Conservation (phyloP, 1,284 basidiomycete genomes). For the Sparassis latifolia region DNA sequence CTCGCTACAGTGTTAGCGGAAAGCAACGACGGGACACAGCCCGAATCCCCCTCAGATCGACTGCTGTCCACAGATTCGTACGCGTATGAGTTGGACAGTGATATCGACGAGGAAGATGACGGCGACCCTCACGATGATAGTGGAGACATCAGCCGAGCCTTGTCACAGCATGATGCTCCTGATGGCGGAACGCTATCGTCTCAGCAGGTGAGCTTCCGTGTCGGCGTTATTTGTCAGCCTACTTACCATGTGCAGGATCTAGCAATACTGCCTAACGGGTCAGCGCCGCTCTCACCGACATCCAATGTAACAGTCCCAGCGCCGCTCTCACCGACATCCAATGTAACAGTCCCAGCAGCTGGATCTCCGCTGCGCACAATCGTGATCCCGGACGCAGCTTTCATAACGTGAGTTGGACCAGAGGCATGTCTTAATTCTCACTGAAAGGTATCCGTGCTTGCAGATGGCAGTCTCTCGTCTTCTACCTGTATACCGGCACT, state of each 20-base stretch:
- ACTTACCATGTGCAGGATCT: neutral
- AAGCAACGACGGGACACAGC: conserved; percentile 3
- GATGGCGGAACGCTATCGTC: too few species aligned
- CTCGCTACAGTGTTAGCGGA: conserved; percentile 13
- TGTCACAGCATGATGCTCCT: neutral
- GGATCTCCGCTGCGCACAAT: conserved; percentile 3
- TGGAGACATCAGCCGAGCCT: neutral
- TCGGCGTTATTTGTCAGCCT: neutral
- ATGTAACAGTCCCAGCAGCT: too few species aligned
- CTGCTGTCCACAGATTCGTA: conserved; percentile 5
- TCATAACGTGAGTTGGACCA: conserved; percentile 12
- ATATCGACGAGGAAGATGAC: conserved; percentile 16
- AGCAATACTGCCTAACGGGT: neutral
- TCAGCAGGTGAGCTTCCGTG: too few species aligned
- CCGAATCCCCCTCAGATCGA: conserved; percentile 9
- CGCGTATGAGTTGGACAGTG: conserved; percentile 19
- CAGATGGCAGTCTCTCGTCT: conserved; percentile 18
- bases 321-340: too few species aligned
- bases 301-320: too few species aligned
- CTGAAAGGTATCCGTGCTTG: neutral
- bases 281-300: neutral
- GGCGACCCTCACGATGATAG: conserved; percentile 5
- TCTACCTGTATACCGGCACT: conserved; percentile 15
- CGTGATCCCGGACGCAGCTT: conserved; percentile 15
- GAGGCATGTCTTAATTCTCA: neutral